Evolutionary conservation across 768 basidiomycete genomes (phyloP).

Genomic region (Piloderma croceum): DNA sequence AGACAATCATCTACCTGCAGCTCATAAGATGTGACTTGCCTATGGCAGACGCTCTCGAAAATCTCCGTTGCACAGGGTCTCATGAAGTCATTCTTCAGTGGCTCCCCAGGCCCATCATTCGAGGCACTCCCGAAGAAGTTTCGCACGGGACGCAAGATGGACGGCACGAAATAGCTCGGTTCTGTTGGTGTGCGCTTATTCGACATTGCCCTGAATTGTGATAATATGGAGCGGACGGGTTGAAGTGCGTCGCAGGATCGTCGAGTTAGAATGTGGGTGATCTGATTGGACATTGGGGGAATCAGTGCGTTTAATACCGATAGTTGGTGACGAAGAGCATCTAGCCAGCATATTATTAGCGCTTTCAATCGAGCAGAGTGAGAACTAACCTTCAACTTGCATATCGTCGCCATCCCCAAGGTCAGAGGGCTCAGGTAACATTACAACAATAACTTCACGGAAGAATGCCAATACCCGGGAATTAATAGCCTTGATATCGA

Average conservation of each 20-base stretch:
- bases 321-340: slow-evolving; percentile 51
- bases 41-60: slow-evolving; percentile 66
- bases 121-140: slow-evolving; percentile 62
- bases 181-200: slow-evolving; percentile 66
- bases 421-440: slow-evolving; percentile 45
- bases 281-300: slow-evolving; percentile 55
- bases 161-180: slow-evolving; percentile 81
- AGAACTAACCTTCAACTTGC: slow-evolving; percentile 46
- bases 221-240: slow-evolving; percentile 81
- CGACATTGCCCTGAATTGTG: slow-evolving; percentile 84
- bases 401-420: slow-evolving; percentile 27
- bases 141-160: slow-evolving; percentile 76
- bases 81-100: slow-evolving; percentile 51
- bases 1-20: slow-evolving; percentile 1
- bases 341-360: no score
- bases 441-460: slow-evolving; percentile 57
- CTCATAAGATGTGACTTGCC: slow-evolving; percentile 31
- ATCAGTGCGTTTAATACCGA: slow-evolving; percentile 43
- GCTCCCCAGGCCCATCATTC: slow-evolving; percentile 52
- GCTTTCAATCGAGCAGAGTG: not conserved
- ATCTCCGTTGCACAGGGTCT: slow-evolving; percentile 51
- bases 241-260: slow-evolving; percentile 84
- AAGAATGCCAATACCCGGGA: slow-evolving; percentile 53
- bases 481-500: slow-evolving; percentile 61
- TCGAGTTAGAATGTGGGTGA: slow-evolving; percentile 64